Evolutionary conservation across 2,329 filamentous ascomycete species (phyloP), one percentile per base, ranked within the genome.

Genomic region (Madurella mycetomatis): DNA sequence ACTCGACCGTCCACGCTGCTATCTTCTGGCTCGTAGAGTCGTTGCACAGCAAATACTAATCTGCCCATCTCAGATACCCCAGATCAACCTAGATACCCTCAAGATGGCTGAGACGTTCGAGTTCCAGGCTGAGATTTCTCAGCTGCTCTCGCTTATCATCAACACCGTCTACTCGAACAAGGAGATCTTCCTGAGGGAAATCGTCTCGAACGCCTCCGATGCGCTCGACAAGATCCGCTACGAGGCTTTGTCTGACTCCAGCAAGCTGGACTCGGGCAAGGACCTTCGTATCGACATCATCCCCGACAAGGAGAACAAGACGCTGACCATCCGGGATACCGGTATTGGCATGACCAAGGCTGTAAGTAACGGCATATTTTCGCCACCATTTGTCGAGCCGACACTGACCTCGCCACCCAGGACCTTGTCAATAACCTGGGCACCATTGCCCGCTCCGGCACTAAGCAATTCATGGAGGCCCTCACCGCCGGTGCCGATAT

Each of bases 131-230:
- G 94, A 99, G 89, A 99, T 99, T 75, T 97, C 92, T 88, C 94
- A 99, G 90, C 90, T 99, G 65, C 88, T 99, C 73, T 91, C 87
- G 67, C 89, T 99, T 75, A 99, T 99, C 80, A 99, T 99, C 85
- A 99, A 99, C 89, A 97, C 94, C 65, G 94, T 99, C 81, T 99
- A 97, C 85, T 96, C 92, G 68, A 99, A 99, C 88, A 99, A 99
- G 85, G 94, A 97, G 81, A 97, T 99, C 74, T 99, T 99, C 87
- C 81, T 99, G 70, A 83, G 94, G 87, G 94, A 99, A 81, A 74
- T 99, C 69, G 90, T 99, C 72, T 97, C 94, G 80, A 99, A 99
- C 80, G 87, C 88, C 72, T 97, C 92, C 70, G 94, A 99, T 87
- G 94, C 94, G 59, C 85, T 99, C 69, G 94, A 99, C 88, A 99